phyloP scores from a whole-genome alignment of 257 asterid species.

The Coffea canephora region DNA sequence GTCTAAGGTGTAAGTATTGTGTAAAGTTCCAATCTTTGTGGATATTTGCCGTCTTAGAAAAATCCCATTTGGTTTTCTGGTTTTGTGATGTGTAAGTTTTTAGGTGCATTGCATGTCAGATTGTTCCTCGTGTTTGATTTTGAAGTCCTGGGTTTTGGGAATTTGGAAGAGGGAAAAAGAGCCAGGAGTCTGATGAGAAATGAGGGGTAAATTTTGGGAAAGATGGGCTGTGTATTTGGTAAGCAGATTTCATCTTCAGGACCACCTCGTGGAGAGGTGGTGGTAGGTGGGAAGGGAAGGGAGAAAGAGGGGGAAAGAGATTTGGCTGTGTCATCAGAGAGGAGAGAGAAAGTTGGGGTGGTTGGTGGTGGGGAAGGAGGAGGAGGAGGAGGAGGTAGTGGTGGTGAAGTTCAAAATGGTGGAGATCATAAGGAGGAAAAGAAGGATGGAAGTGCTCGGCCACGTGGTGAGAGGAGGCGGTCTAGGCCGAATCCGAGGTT shows the following conservation, averaged over 20 bases:
- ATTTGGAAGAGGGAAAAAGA: constrained; percentile 36
- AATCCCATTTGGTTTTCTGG: constrained; percentile 20
- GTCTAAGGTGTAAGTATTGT: not conserved
- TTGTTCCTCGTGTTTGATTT: constrained; percentile 11
- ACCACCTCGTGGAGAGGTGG: constrained; percentile 50
- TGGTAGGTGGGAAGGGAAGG: constrained; percentile 38
- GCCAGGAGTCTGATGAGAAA: constrained; percentile 54
- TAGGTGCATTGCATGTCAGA: constrained; percentile 22
- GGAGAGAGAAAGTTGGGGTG: constrained; percentile 58
- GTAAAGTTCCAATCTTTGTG: constrained; percentile 18
- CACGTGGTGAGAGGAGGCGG: constrained; percentile 66
- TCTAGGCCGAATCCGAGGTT: constrained; percentile 76
- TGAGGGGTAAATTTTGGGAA: constrained; percentile 57
- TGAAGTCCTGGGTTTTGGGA: constrained; percentile 15
- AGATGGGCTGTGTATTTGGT: constrained; percentile 92
- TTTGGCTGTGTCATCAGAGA: constrained; percentile 47
- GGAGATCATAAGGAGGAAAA: constrained; percentile 43
- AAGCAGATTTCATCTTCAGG: constrained; percentile 62
- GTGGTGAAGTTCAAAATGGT: constrained; percentile 49
- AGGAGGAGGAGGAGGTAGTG: constrained; percentile 40
- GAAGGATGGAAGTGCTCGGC: constrained; percentile 40
- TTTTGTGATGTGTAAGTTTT: not conserved
- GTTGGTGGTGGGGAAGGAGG: constrained; percentile 43
- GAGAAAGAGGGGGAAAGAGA: constrained; percentile 46
- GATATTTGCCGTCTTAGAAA: constrained; percentile 20